These are phyloP conservation scores for Exophiala calicioides DNA, from an alignment of 2,329 filamentous ascomycete genomes.

Conservation along the genomic window DNA sequence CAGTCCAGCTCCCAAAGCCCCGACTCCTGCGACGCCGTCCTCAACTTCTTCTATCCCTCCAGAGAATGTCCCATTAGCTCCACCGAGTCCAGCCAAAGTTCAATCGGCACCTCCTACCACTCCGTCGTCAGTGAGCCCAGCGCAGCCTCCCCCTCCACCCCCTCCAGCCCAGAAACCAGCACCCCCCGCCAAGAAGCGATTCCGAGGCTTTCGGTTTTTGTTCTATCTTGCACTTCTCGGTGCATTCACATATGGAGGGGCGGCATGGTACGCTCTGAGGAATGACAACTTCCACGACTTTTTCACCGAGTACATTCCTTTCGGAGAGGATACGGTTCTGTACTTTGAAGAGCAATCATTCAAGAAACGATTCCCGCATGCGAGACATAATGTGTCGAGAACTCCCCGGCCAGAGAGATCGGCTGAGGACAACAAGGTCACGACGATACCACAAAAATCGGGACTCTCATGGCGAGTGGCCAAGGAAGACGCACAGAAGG, in stretches of 20 bases:
- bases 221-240: constrained; percentile 75
- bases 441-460: constrained; percentile 79
- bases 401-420: constrained; percentile 47
- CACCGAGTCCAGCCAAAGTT: constrained; percentile 40
- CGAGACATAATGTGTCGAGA: constrained; percentile 54
- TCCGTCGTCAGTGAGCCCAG: constrained; percentile 32
- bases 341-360: constrained; percentile 97
- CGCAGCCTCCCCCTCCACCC: constrained; percentile 34
- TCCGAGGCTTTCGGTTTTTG: constrained; percentile 72
- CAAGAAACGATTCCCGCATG: constrained; percentile 74
- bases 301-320: constrained; percentile 96
- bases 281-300: constrained; percentile 99
- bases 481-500: constrained; percentile 58
- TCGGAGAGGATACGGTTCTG: constrained; percentile 88
- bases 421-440: constrained; percentile 70
- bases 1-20: constrained; percentile 27
- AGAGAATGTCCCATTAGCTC: constrained; percentile 49
- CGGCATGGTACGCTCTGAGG: constrained; percentile 87
- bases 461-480: constrained; percentile 80
- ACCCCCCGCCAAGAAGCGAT: constrained; percentile 60
- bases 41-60: constrained; percentile 52
- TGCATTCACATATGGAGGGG: constrained; percentile 77
- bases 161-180: constrained; percentile 43
- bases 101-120: constrained; percentile 41
- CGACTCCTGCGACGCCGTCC: constrained; percentile 37